phyloP scores from a whole-genome alignment of 2,329 filamentous ascomycete genomes.

The Aspergillus fijiensis region DNA sequence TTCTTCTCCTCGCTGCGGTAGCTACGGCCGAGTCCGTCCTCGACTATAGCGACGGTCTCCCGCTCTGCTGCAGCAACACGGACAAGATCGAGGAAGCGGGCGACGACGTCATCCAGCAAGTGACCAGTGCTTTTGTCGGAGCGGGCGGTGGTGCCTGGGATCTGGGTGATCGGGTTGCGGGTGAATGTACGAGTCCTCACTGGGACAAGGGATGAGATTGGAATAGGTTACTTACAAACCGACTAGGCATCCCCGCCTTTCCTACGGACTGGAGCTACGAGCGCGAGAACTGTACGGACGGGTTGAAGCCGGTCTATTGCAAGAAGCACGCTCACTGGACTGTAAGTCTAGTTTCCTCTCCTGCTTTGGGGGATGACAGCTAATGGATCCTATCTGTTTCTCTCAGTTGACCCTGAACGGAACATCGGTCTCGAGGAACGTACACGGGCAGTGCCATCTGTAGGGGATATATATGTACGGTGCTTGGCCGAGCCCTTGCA shows the following conservation, averaged over 20 bases:
- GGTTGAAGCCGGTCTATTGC: background rate
- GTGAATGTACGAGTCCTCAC: background rate
- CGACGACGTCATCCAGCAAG: conserved; percentile 1
- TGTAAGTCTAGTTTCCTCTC: background rate
- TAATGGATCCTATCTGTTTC: background rate
- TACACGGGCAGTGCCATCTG: conserved; percentile 3
- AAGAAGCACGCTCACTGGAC: conserved; percentile 7
- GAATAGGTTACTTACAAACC: background rate
- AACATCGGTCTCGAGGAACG: background rate
- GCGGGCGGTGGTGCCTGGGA: conserved; percentile 5
- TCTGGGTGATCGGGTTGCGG: conserved; percentile 1
- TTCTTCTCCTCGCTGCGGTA: conserved; percentile 1
- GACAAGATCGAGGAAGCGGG: conserved; percentile 2
- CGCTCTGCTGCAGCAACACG: conserved; percentile 2
- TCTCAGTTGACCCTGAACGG: conserved; percentile 3
- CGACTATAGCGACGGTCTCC: conserved; percentile 6
- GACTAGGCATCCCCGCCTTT: background rate
- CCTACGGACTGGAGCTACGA: background rate
- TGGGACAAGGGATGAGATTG: background rate
- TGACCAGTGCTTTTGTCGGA: conserved; percentile 3
- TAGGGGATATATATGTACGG: background rate
- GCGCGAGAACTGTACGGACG: background rate
- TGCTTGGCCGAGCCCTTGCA: background rate
- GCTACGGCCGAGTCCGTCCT: background rate
- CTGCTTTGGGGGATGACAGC: background rate